phyloP scores from a whole-genome alignment of 2,329 filamentous ascomycete species.

The Chaetomiaceae sp. region DNA sequence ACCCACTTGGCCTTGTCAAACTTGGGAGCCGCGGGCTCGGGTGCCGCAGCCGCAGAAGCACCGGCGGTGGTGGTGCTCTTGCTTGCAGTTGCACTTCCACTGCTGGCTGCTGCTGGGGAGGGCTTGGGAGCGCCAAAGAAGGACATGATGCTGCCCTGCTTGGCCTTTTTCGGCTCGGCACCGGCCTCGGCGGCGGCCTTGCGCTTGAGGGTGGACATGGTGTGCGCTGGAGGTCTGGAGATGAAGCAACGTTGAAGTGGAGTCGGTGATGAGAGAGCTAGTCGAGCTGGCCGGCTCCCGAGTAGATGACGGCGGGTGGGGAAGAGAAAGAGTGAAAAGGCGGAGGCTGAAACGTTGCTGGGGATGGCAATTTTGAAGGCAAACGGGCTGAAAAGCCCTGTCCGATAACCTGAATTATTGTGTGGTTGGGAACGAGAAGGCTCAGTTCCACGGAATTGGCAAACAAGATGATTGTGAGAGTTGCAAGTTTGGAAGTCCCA shows the following conservation, averaged over 20 bases:
- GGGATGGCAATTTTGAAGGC: not conserved
- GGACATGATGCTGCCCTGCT: constrained; percentile 72
- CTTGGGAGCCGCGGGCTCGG: constrained; percentile 40
- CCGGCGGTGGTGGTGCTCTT: no score
- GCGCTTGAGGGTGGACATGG: constrained; percentile 60
- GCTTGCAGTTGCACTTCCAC: constrained; percentile 1
- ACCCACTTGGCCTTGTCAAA: constrained; percentile 93
- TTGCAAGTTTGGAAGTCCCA: not conserved
- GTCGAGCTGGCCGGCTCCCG: not conserved
- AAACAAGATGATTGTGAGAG: not conserved
- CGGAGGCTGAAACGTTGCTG: not conserved
- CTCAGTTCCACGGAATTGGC: not conserved
- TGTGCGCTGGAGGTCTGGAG: constrained; percentile 11
- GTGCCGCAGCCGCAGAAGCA: constrained; percentile 20
- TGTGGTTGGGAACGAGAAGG: not conserved
- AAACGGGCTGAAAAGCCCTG: not conserved
- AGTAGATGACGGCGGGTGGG: not conserved
- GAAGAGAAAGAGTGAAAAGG: not conserved
- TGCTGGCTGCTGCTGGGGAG: constrained; percentile 24
- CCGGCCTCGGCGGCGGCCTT: constrained; percentile 50
- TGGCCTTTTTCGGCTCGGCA: constrained; percentile 63
- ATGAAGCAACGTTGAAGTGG: constrained; percentile 4
- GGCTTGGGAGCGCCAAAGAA: constrained; percentile 76
- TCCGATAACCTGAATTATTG: not conserved
- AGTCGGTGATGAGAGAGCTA: constrained; percentile 5